Evolutionary conservation across 2,329 filamentous ascomycete genomes (phyloP), one percentile per base, ranked within the genome.

Genomic region (Colletotrichum graminicola): DNA sequence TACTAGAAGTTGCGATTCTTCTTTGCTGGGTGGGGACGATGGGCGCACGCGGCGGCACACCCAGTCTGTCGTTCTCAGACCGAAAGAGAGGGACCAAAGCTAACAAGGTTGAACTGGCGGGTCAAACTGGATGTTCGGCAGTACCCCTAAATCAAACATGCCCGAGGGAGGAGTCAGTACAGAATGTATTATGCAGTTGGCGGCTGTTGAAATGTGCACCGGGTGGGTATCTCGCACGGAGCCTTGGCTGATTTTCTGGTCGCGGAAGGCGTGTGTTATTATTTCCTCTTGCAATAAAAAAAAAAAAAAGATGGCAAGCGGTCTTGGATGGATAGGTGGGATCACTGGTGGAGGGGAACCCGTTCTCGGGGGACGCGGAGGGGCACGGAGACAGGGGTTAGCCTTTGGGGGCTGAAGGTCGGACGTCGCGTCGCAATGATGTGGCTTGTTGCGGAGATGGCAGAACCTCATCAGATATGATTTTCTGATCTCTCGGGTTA

Each of bases 381-480:
- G 52, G 52, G 52, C 32, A 56, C 52, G 54, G 32, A 39, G 54
- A 56, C 47, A 34, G 47, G 57, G 47, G 36, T 41, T 43, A 55
- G 61, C 7, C 23, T 51, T 67, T 55, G 56, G 67, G 67, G 67
- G 64, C 67, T 71, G 67, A 54, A 71, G 49, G 64, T 54, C 43
- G 67, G 64, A 60, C 56, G 67, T 71, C 56, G 67, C 63, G 63
- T 71, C 56, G 67, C 67, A 71, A 62, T 49, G 67, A 57, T 56
- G 51, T 62, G 67, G 64, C 64, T 67, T 67, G 51, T 45, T 59
- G 51, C 57, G 36, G 36, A 62, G 67, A 71, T 57, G 67, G 64
- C 57, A 36, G 67, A 51, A 64, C 61, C 63, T 71, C 51, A 16
- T 55, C 21, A 43, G 29, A 67, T 47, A 57, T 23, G 11, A 56